A percentile compares a stretch with the other conserved stretches of the same genome.
These are phyloP conservation scores for Cryphonectria parasitica DNA, from an alignment of 2,329 filamentous ascomycete genomes.

Conservation along the genomic window DNA sequence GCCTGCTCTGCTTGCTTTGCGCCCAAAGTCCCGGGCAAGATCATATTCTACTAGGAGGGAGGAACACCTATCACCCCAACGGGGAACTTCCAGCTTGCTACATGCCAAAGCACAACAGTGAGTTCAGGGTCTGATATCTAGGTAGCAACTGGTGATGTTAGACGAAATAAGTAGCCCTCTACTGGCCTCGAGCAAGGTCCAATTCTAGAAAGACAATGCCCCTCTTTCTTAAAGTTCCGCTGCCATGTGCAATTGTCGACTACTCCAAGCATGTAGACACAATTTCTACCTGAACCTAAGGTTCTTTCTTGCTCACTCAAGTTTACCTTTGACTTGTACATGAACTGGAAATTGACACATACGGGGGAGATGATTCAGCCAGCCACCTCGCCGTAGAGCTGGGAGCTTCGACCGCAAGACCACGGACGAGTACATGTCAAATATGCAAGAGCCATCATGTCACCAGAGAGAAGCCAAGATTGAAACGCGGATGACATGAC, in stretches of 20 bases:
- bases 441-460: neutral
- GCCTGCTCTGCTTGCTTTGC: neutral
- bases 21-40: neutral
- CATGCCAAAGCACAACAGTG: neutral
- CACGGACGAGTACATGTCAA: neutral
- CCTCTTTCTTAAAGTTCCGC: too few relatives aligned
- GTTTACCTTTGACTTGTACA: neutral
- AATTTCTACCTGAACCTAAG: neutral
- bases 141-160: neutral
- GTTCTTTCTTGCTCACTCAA: neutral
- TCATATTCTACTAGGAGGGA: neutral
- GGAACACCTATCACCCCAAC: slow-evolving; percentile 10
- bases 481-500: neutral
- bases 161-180: neutral
- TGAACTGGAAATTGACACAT: neutral
- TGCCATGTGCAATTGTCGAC: too few relatives aligned
- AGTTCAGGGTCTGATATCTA: too few relatives aligned
- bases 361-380: too few relatives aligned
- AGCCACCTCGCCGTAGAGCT: neutral
- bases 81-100: neutral
- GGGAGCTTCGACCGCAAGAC: neutral
- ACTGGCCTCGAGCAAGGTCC: too few relatives aligned
- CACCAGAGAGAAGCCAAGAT: neutral
- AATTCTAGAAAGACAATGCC: too few relatives aligned
- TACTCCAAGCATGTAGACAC: too few relatives aligned